A percentile compares a stretch with the other conserved stretches of the same genome.
phyloP scores from a whole-genome alignment of 1,284 basidiomycete species.

The Pseudozyma sp. region DNA sequence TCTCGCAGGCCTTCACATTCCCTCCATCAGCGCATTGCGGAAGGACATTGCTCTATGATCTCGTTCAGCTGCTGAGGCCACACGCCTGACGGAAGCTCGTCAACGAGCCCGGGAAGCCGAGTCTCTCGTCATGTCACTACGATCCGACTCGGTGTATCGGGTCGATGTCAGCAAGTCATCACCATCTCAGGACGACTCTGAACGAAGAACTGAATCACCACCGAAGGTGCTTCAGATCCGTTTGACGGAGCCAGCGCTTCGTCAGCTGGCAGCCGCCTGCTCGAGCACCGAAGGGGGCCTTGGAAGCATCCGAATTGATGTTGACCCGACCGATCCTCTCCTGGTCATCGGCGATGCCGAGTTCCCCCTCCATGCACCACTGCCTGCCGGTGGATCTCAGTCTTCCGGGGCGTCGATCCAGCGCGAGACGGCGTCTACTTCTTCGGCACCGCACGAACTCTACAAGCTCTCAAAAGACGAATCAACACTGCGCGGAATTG shows the following conservation, averaged over 20 bases:
- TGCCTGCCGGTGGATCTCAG: constrained; percentile 9
- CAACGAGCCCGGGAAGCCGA: neutral
- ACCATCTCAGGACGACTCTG: neutral
- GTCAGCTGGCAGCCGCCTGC: constrained; percentile 25
- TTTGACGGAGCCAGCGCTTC: constrained; percentile 34
- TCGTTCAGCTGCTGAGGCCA: neutral
- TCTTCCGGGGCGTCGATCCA: neutral
- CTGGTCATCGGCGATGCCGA: constrained; percentile 26
- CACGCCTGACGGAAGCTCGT: constrained; percentile 1
- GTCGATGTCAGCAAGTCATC: constrained; percentile 11
- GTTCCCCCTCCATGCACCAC: constrained; percentile 28
- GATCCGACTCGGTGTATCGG: constrained; percentile 37
- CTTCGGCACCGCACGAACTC: constrained; percentile 40
- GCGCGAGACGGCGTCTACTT: constrained; percentile 10
- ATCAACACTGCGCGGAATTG: constrained; percentile 29
- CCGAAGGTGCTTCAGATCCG: constrained; percentile 37
- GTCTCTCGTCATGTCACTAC: constrained; percentile 21
- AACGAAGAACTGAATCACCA: neutral
- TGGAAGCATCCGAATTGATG: constrained; percentile 27
- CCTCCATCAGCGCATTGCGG: too few species aligned
- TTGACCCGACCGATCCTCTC: constrained; percentile 20
- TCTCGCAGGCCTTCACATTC: too few species aligned
- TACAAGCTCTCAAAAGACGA: constrained; percentile 43
- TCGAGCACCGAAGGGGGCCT: neutral
- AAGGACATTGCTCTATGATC: neutral